Evolutionary conservation across 768 basidiomycete genomes (phyloP), one percentile per base, ranked within the genome.

Genomic region (Tephrocybe rancida): DNA sequence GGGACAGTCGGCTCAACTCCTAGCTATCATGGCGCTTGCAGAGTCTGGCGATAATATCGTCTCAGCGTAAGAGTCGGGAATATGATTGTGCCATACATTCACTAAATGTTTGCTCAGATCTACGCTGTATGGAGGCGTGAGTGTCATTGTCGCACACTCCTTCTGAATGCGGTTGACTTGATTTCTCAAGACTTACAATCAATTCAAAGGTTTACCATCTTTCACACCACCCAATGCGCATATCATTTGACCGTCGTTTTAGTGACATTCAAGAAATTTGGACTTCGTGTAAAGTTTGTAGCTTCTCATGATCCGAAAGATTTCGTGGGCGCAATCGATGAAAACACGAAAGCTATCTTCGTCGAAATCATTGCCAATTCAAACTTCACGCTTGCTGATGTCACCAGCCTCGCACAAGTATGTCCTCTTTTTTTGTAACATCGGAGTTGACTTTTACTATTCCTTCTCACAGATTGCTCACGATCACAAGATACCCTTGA

Each of bases 331-430:
- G 87, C 81, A 7, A 90, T 92, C 59, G 88, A 92, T 58, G 82
- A 82, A 16, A 85, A 85, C 34, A 93, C 90, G 14, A 91, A 88
- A 63, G 88, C 84, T 0, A 79, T 90, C 45, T 90, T 77, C 65
- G 78, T 91, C 7, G 90, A 92, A 70, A 83, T 73, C 54, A 91
- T 93, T 39, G 86, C 85, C 14, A 92, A 92, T 65, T 88, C 90
- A 0, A 86, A 85, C 63, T 89, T 83, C 63, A 77, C 77, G 46
- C 75, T 93, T 45, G 73, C 74, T 26, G 80, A 84, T 42, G 77
- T 92, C 22, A 77, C 86, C 1, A 86, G 79, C 19, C 71, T 92
- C 24, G 82, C 88, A 16, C 84, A 87, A 75, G 85, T 84, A 55
- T 29, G 52, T 18, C 21, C 14, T n/a, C 16, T 27, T 10, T 38